These are phyloP conservation scores for Gossypium laxum DNA, from an alignment of 441 rosid species.

Conservation along the genomic window DNA sequence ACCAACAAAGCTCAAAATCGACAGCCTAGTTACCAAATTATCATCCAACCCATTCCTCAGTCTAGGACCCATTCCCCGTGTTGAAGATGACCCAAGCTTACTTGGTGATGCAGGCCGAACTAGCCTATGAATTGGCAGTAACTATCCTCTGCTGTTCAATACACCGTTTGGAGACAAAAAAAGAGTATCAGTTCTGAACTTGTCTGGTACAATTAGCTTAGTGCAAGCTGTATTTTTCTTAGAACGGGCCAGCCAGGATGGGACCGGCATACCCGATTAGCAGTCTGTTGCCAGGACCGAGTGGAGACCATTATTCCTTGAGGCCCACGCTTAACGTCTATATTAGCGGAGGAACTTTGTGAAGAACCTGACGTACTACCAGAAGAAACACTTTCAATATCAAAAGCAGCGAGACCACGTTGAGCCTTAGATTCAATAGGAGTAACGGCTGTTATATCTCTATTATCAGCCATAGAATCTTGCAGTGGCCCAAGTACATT, in stretches of 20 bases:
- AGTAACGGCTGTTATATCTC: constrained; percentile 23
- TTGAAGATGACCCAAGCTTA: constrained; percentile 34
- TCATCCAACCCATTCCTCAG: constrained; percentile 37
- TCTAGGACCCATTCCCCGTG: constrained; percentile 64
- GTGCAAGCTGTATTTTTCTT: constrained; percentile 28
- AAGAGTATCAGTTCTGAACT: constrained; percentile 38
- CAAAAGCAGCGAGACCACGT: constrained; percentile 38
- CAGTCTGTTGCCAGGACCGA: constrained; percentile 47
- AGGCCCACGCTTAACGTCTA: constrained; percentile 22
- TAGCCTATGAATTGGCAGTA: constrained; percentile 42
- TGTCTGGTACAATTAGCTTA: constrained; percentile 36
- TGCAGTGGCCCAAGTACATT: constrained; percentile 49
- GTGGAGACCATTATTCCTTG: constrained; percentile 39
- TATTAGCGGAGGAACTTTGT: constrained; percentile 19
- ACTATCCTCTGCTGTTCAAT: constrained; percentile 34
- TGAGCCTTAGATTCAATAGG: constrained; percentile 24
- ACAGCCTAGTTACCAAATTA: constrained; percentile 32
- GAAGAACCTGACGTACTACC: constrained; percentile 43
- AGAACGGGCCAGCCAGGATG: constrained; percentile 32
- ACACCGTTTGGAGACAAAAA: constrained; percentile 43
- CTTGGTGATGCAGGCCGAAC: constrained; percentile 62
- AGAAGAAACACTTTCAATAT: constrained; percentile 65
- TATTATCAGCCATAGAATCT: constrained; percentile 35
- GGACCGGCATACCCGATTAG: constrained; percentile 27
- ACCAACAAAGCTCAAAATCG: constrained; percentile 67